Evolutionary conservation across 1,284 basidiomycete genomes (phyloP).

Genomic region (Cutaneotrichosporon sp.): DNA sequence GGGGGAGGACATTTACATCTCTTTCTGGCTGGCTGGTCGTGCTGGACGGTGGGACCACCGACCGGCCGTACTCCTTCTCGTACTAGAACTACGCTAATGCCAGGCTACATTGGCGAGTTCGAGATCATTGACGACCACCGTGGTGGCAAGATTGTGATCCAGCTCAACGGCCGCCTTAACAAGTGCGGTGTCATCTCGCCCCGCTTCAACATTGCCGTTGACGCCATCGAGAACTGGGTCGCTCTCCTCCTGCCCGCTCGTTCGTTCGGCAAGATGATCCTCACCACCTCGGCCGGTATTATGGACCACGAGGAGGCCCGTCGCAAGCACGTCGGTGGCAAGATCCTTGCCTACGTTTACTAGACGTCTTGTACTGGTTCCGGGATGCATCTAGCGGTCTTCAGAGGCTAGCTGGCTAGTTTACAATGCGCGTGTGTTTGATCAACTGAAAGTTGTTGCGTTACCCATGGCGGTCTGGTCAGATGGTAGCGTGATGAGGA

Average conservation of each 20-base stretch:
- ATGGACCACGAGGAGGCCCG: conserved; percentile 99
- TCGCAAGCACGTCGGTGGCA: conserved; percentile 76
- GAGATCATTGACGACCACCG: conserved; percentile 99
- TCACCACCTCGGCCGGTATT: conserved; percentile 94
- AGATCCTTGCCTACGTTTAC: conserved; percentile 52
- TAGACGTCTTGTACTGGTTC: conserved; percentile 27
- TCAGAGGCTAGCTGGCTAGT: no score
- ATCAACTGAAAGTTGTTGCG: no score
- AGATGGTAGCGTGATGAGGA: no score
- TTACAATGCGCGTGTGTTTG: no score
- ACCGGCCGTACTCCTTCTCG: not conserved
- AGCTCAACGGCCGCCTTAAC: conserved; percentile 97
- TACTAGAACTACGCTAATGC: not conserved
- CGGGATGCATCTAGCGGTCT: conserved; percentile 14
- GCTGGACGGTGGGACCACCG: no score
- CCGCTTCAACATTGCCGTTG: conserved; percentile 92
- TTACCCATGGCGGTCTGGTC: no score
- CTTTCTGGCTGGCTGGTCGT: not conserved
- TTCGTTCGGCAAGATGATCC: conserved; percentile 94
- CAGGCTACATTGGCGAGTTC: conserved; percentile 98
- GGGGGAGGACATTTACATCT: conserved; percentile 33
- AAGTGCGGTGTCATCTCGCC: conserved; percentile 99
- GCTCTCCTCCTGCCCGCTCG: conserved; percentile 87
- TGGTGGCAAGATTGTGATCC: conserved; percentile 95
- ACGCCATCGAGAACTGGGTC: conserved; percentile 64